These are phyloP conservation scores for Xylaria sp. DNA, from an alignment of 495 filamentous ascomycete genomes.

Conservation along the genomic window DNA sequence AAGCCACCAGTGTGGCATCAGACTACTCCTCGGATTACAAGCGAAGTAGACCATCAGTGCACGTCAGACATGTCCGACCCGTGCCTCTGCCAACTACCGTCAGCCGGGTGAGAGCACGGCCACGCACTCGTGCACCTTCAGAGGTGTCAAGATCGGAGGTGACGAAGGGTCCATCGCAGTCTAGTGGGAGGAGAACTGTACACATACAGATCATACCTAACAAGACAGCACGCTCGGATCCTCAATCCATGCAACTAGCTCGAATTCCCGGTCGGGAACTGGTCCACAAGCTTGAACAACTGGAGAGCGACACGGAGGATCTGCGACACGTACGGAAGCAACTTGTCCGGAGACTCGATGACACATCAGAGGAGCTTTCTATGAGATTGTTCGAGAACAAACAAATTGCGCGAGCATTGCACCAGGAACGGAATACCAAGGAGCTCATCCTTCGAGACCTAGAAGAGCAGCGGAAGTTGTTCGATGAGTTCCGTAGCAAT, in stretches of 20 bases:
- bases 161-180: constrained; percentile 22
- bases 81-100: constrained; percentile 29
- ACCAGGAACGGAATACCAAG: constrained; percentile 39
- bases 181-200: constrained; percentile 41
- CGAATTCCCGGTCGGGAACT: constrained; percentile 36
- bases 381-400: constrained; percentile 36
- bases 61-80: constrained; percentile 45
- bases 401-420: constrained; percentile 35
- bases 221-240: constrained; percentile 29
- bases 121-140: constrained; percentile 38
- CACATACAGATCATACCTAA: constrained; percentile 42
- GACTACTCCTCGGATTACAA: constrained; percentile 43
- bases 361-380: constrained; percentile 39
- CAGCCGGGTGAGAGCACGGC: constrained; percentile 42
- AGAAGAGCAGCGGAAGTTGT: constrained; percentile 49
- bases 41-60: constrained; percentile 34
- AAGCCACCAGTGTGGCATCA: constrained; percentile 50
- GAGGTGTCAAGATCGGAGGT: constrained; percentile 38
- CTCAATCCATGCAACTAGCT: constrained; percentile 39
- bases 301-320: constrained; percentile 48
- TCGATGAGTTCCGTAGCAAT: constrained; percentile 53
- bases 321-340: constrained; percentile 45
- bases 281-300: constrained; percentile 48
- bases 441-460: constrained; percentile 45
- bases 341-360: constrained; percentile 44